phyloP scores from a whole-genome alignment of 1,284 basidiomycete genomes.

The Ustilago xerochloae region DNA sequence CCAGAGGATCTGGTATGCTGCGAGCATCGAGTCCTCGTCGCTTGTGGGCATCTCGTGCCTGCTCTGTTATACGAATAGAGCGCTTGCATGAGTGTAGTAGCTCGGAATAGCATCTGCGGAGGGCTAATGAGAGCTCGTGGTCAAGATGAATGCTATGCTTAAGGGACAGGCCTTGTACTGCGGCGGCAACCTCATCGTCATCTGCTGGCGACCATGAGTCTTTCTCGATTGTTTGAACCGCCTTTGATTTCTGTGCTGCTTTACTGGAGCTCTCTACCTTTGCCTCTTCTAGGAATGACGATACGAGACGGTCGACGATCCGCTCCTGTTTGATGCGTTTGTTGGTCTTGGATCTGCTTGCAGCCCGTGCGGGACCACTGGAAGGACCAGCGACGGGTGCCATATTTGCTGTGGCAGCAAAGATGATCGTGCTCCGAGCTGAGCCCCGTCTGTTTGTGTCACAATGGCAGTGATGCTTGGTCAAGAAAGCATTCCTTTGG shows the following conservation, averaged over 20 bases:
- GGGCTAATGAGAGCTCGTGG: slow-evolving; percentile 32
- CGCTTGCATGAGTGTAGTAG: slow-evolving; percentile 20
- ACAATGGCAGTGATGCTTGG: too few relatives aligned
- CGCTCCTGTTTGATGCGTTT: slow-evolving; percentile 38
- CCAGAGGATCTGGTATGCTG: slow-evolving; percentile 19
- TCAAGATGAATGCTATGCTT: slow-evolving; percentile 44
- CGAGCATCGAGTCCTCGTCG: slow-evolving; percentile 10
- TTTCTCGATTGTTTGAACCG: slow-evolving; percentile 20
- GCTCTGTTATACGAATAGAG: slow-evolving; percentile 16
- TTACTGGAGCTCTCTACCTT: not conserved
- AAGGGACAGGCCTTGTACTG: slow-evolving; percentile 40
- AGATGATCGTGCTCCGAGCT: too few relatives aligned
- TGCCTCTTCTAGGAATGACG: slow-evolving; percentile 2
- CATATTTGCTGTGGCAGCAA: slow-evolving; percentile 3
- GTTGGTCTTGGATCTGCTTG: slow-evolving; percentile 30
- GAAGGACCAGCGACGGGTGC: slow-evolving; percentile 21
- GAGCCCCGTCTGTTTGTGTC: too few relatives aligned
- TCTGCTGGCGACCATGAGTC: slow-evolving; percentile 45
- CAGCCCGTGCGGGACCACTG: slow-evolving; percentile 3
- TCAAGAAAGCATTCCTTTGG: too few relatives aligned
- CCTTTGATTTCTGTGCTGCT: slow-evolving; percentile 23
- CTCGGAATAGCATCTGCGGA: slow-evolving; percentile 29
- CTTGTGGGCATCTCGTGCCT: slow-evolving; percentile 19
- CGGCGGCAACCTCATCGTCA: slow-evolving; percentile 18
- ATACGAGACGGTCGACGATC: slow-evolving; percentile 31